Evolutionary conservation across 805 yeast species (phyloP), one percentile per base, ranked within the genome.

Genomic region (Wickerhamomyces sydowiorum): DNA sequence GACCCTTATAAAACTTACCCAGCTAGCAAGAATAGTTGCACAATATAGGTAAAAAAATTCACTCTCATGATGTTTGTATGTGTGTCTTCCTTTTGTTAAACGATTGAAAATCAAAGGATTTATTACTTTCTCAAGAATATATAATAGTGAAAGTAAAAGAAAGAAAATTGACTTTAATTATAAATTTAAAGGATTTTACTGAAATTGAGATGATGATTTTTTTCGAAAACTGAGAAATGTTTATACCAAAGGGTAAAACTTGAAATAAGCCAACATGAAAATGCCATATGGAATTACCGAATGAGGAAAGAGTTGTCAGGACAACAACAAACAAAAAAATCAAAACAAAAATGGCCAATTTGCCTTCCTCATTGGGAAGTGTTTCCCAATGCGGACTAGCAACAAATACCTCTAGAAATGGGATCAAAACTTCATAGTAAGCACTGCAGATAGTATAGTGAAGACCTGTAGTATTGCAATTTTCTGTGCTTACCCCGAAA

Each of bases 11-110:
- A 19, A 3, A 37, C 40, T 29, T 30, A 38, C 40, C 60, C 60
- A 12, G 52, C 52, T 18, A 51, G 40, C 18, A 54, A 35, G 23
- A 53, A 2, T 19, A 52, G 19, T 38, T 52, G 53, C 5, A 35
- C 15, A 15, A 40, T 8, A 39, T 43, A 52, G 18, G 48, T 41
- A 9, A 41, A 28, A 18, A 37, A 31, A 30, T 38, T 37, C 19
- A 45, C 19, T 31, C 40, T 45, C 49, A 45, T 45, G 14, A 7
- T 38, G 17, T 6, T 14, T n/a, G 3, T 9, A 7, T 17, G 18
- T 17, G 17, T 30, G 14, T n/a, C 17, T 28, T 28, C 7, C 15
- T 28, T 12, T 7, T 12, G 9, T 28, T 5, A 28, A 28, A 9
- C 30, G 30, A 28, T 28, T 28, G 30, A n/a, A 14, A 28, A 28